A percentile compares a stretch with the other conserved stretches of the same genome.
Evolutionary conservation across 2,329 filamentous ascomycete species (phyloP).

Genomic region (Ophiostoma sp.): DNA sequence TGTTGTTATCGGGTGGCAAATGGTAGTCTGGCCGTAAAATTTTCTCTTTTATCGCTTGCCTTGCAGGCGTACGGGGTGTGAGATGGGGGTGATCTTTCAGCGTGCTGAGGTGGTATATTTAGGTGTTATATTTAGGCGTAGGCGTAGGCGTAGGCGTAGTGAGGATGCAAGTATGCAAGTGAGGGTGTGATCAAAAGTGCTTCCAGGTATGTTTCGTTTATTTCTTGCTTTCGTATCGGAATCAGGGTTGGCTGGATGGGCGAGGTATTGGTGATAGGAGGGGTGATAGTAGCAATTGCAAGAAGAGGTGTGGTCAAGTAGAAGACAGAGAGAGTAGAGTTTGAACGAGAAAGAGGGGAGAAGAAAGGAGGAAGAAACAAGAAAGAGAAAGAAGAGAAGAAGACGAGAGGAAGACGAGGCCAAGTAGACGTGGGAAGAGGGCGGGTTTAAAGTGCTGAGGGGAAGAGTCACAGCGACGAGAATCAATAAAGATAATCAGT

Average conservation of each 20-base stretch:
- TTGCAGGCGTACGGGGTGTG: constrained; percentile 21
- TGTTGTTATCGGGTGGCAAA: constrained; percentile 25
- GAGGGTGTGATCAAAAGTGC: neutral
- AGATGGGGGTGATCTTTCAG: neutral
- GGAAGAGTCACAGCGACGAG: constrained; percentile 5
- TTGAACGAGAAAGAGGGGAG: neutral
- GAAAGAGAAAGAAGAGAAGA: neutral
- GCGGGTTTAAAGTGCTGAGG: constrained; percentile 12
- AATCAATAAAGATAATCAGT: neutral
- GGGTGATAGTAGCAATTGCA: neutral
- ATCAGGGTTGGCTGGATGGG: constrained; percentile 15
- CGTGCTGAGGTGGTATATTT: neutral
- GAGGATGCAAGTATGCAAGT: constrained; percentile 1
- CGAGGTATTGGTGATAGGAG: neutral
- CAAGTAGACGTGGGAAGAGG: neutral
- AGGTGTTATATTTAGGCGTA: neutral
- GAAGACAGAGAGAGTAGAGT: neutral
- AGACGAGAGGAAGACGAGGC: constrained; percentile 7
- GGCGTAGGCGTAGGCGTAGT: neutral
- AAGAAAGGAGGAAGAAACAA: constrained; percentile 1
- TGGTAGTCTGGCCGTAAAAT: constrained; percentile 19
- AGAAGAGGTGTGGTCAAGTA: neutral
- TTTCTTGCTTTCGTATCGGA: constrained; percentile 8
- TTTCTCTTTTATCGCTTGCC: constrained; percentile 24
- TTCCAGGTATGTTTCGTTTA: neutral